Base-by-base conservation (phyloP, 2,329 filamentous ascomycete genomes). In the Aspergillus spinulosporus region DNA sequence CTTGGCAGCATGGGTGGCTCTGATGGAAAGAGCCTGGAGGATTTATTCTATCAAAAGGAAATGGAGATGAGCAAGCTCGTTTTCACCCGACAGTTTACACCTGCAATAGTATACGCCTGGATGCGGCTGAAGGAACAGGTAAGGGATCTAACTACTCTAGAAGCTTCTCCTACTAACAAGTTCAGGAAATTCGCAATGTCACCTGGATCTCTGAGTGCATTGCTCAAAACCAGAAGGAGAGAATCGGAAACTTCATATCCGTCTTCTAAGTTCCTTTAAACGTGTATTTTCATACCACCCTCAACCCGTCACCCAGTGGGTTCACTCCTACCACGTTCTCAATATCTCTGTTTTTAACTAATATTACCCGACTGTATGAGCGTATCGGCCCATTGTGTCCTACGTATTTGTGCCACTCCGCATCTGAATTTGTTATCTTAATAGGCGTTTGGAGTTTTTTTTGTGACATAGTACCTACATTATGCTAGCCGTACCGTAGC, bases 141-240 rank as follows among this genome's bases (percentile, higher is more conserved):
- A 77, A 73, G 87, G 39, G 11, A 36, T 4, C 37, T 3, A 29
- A 1, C 11, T 5, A 5, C 6, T 3, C 14, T 7, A 31, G 15
- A 5, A 42, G n/a, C 14, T 14, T 31, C 11, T 12, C 46, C 32
- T 52, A 48, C 68, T 75, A 60, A 77, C 56, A 32, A 5, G 15
- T 3, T 15, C 60, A 97, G 92, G 94, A 99, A 88, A 97, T 97
- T 68, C 89, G 94, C 64, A 99, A 99, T 77, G 96, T 99, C 70
- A 97, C 94, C 50, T 99, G 94, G 94, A 99, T 99, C 75, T 89
- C 94, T 21, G 94, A 99, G 77, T 99, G 94, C 79, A 99, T 99
- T 83, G 94, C 94, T 54, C 94, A 99, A 78, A 97, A 96, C 80
- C 94, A 99, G 78, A 99, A 99, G 81, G 94, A 99, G 76, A 86